Evolutionary conservation across 768 basidiomycete species (phyloP), one percentile per base, ranked within the genome.

Genomic region (Candolleomyces efflorescens): DNA sequence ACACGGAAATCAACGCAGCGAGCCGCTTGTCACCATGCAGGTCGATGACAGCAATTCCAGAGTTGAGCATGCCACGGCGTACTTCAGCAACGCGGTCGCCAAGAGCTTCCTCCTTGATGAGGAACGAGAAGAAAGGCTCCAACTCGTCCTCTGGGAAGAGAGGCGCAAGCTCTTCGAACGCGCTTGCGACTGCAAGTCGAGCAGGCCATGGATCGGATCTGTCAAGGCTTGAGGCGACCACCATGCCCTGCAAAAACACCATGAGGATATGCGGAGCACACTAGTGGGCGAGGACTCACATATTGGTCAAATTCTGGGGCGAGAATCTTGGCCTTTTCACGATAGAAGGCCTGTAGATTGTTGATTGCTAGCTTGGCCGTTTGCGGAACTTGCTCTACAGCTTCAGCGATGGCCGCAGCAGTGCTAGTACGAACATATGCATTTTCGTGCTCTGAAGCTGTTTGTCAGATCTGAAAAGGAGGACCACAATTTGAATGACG

Each of bases 271-370:
- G 10, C 24, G 13, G 24, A n/a, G 12, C 5, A n/a, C 2, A 49
- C 10, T 52, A 26, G 23, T 39, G 23, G n/a, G 7, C 9, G 11
- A 47, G 32, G 1, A 73, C 88, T 47, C 54, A 94, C 93, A 71
- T 90, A 99, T 81, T 89, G 76, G 68, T 98, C 97, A 65, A 91
- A 98, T 69, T 97, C 92, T 0, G 95, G 94, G 3, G 87, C 86
- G 3, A 96, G 80, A 39, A 91, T 80, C 69, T 89, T 94, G 2
- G 93, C 91, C 81, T 92, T 96, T 54, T 94, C 94, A 12, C 84
- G 83, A 72, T 96, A 98, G 60, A 88, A 81, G 0, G 78, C 81
- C 66, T 91, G 76, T 44, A 98, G 71, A 7, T 76, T 76, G 6
- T 63, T 59, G 18, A 92, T 71, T 0, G 82, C 81, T 27, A 60